These are phyloP conservation scores for Thielaviopsis euricoi DNA, from an alignment of 2,329 filamentous ascomycete genomes.

Conservation along the genomic window DNA sequence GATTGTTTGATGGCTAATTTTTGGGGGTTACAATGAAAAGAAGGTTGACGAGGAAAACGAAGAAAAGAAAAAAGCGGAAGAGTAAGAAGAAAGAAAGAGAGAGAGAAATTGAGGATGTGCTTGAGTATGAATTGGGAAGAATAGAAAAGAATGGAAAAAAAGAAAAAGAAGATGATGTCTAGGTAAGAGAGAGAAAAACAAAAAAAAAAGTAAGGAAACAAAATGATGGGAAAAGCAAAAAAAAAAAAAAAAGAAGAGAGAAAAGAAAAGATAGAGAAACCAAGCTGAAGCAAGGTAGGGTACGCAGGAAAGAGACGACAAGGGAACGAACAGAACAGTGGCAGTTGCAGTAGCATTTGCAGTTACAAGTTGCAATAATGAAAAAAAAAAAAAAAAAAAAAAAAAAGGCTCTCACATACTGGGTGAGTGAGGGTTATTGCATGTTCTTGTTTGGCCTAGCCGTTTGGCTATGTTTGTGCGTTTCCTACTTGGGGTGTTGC, in stretches of 20 bases:
- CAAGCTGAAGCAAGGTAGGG: no score
- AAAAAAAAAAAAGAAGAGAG: background rate
- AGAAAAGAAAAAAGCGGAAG: background rate
- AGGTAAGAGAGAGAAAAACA: background rate
- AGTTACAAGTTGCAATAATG: no score
- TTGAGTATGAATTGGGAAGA: background rate
- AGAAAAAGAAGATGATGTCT: background rate
- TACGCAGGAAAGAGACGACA: no score
- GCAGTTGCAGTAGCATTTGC: no score
- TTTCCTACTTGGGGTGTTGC: no score
- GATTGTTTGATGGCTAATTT: background rate
- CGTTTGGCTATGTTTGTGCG: no score
- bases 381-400: no score
- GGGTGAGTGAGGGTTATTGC: no score
- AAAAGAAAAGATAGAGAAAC: background rate
- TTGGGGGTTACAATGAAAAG: background rate
- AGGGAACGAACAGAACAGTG: no score
- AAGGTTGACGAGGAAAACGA: background rate
- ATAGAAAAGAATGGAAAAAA: slow-evolving; percentile 4
- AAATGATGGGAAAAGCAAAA: background rate
- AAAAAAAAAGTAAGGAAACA: background rate
- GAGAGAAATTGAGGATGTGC: background rate
- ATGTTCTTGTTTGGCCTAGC: no score
- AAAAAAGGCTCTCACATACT: no score
- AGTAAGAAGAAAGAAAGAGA: background rate